phyloP scores from a whole-genome alignment of 2,329 filamentous ascomycete genomes.

The Fusarium sp. region DNA sequence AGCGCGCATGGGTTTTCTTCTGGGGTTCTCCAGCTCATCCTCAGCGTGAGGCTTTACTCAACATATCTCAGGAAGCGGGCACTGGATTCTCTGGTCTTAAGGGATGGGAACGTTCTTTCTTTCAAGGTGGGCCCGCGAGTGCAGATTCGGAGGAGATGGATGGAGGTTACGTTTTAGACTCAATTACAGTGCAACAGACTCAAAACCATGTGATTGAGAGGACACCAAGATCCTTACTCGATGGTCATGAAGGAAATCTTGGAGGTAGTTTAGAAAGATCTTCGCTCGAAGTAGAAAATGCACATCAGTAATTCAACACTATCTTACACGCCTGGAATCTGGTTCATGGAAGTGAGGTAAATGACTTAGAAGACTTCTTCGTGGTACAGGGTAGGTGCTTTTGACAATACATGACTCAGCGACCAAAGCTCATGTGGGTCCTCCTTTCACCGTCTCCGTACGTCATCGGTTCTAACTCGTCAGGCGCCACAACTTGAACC shows the following conservation, averaged over 20 bases:
- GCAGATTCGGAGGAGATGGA: neutral
- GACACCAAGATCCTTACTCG: neutral
- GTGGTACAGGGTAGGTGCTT: neutral
- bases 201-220: neutral
- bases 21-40: neutral
- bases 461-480: constrained; percentile 28
- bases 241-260: neutral
- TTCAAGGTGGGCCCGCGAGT: neutral
- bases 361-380: neutral
- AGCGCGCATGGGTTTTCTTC: constrained; percentile 12
- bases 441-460: constrained; percentile 10
- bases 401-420: constrained; percentile 3
- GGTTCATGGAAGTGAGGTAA: neutral
- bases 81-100: neutral
- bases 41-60: neutral
- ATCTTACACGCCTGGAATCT: neutral
- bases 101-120: neutral
- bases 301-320: neutral
- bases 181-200: neutral
- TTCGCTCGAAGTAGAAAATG: neutral
- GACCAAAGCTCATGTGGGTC: constrained; percentile 21
- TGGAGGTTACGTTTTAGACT: neutral
- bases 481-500: constrained; percentile 18
- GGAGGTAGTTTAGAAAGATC: neutral
- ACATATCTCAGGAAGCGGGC: too few relatives aligned